Evolutionary conservation across 306 rosid species (phyloP), one percentile per base, ranked within the genome.

Genomic region (Pyrus pyrifolia): DNA sequence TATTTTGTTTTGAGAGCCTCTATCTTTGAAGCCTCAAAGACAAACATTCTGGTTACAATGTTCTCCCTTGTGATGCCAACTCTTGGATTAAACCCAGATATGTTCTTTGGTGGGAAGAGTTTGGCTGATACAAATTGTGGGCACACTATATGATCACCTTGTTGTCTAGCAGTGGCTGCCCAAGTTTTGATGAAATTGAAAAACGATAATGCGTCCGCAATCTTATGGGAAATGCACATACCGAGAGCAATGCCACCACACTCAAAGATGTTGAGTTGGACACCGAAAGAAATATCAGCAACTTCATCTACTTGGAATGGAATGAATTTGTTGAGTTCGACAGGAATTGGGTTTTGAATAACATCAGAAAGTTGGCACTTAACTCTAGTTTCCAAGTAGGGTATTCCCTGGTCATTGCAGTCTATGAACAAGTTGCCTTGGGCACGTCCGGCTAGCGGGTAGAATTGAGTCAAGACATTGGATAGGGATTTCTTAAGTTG

Each of bases 171-270:
- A 40, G 59, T n/a, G 30, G 84, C 81, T 0, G 88, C 88, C 91
- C 92, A 91, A 40, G 19, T 40, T 22, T 79, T 87, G 44, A 78
- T 76, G 63, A 91, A 83, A 6, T 46, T 75, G 78, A 85, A 80
- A 7, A 81, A 44, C 0, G 94, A 79, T 46, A 87, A 49, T 11
- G 66, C 94, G 5, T 91, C 92, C 0, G 87, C 86, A 6, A 91
- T 75, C 72, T 87, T 86, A 49, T 91, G 92, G 2, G 94, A 91
- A 19, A 84, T 77, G 70, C 89, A 89, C 1, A 53, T 72, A 19
- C 87, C 86, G 14, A 91, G 44, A 4, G 89, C 89, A 22, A 91
- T 71, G 2, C 94, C 91, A 1, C 89, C 93, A 66, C 90, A 84
- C 0, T 80, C 82, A 6, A 91, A 89, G 5, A 81, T 73, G 42